Evolutionary conservation across 306 rosid species (phyloP).

Genomic region (Quercus robur): DNA sequence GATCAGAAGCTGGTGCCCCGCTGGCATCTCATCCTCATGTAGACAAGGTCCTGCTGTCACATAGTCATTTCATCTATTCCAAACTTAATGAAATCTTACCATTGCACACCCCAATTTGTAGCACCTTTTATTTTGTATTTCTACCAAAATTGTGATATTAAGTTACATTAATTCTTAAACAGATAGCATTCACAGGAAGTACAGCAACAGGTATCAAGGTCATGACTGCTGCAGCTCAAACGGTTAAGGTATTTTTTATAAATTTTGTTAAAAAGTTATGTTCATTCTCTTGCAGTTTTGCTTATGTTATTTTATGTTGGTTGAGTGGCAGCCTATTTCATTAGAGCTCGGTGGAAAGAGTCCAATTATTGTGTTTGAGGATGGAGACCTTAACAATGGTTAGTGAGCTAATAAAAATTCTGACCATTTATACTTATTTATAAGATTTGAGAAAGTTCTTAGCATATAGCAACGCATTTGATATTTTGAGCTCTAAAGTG

Average conservation of each 20-base stretch:
- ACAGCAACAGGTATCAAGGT: slow-evolving; percentile 82
- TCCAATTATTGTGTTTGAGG: slow-evolving; percentile 88
- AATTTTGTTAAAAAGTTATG: too few relatives aligned
- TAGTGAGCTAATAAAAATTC: slow-evolving; percentile 28
- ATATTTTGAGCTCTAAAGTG: neutral
- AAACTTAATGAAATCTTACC: slow-evolving; percentile 1
- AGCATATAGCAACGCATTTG: neutral
- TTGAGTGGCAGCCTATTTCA: slow-evolving; percentile 79
- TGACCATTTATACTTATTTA: slow-evolving; percentile 6
- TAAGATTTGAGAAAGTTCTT: too few relatives aligned
- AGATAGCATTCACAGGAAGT: slow-evolving; percentile 98
- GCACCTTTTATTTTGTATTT: too few relatives aligned
- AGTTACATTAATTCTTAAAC: too few relatives aligned
- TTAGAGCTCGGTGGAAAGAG: slow-evolving; percentile 97
- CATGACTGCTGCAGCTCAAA: slow-evolving; percentile 89
- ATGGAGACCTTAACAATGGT: slow-evolving; percentile 94
- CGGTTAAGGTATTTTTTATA: slow-evolving; percentile 52
- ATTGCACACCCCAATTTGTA: too few relatives aligned
- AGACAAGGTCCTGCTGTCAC: slow-evolving; percentile 60
- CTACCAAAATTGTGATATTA: too few relatives aligned
- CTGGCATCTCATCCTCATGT: slow-evolving; percentile 87
- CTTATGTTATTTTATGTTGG: slow-evolving; percentile 15
- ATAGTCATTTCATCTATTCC: neutral
- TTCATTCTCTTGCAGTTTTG: too few relatives aligned
- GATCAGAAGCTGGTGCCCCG: slow-evolving; percentile 96